Conservation (phyloP, 768 basidiomycete species). For the Kwoniella sp. region DNA sequence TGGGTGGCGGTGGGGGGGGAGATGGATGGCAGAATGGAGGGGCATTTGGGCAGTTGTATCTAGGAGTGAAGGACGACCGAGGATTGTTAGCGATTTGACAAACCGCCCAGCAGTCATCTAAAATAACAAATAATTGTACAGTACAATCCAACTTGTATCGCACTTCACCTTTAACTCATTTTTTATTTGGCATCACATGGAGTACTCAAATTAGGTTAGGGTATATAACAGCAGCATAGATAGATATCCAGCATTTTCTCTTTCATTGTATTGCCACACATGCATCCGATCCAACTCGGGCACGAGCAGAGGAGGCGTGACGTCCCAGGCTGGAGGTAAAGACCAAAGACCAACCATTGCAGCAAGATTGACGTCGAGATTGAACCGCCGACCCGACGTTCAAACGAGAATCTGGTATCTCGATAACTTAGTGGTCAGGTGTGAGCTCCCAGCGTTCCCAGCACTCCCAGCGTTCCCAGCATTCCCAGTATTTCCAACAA, state of each 20-base stretch:
- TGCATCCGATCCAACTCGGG: constrained; percentile 24
- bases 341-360: too few relatives aligned
- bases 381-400: too few relatives aligned
- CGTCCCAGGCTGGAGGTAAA: too few relatives aligned
- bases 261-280: constrained; percentile 7
- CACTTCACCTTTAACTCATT: too few relatives aligned
- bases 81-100: too few relatives aligned
- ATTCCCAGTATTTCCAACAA: too few relatives aligned
- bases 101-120: neutral
- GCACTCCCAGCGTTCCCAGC: too few relatives aligned
- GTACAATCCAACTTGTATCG: constrained; percentile 25
- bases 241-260: constrained; percentile 19
- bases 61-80: neutral
- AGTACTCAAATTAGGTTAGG: neutral
- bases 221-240: neutral
- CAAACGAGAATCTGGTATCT: too few relatives aligned
- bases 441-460: too few relatives aligned
- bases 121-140: neutral
- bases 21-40: neutral
- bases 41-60: too few relatives aligned
- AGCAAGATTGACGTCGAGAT: too few relatives aligned
- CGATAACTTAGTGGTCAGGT: too few relatives aligned
- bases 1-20: neutral
- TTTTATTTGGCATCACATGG: neutral
- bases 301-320: neutral